Evolutionary conservation across 129 eudicot genomes (phyloP).

Genomic region (Ambrosia artemisiifolia): DNA sequence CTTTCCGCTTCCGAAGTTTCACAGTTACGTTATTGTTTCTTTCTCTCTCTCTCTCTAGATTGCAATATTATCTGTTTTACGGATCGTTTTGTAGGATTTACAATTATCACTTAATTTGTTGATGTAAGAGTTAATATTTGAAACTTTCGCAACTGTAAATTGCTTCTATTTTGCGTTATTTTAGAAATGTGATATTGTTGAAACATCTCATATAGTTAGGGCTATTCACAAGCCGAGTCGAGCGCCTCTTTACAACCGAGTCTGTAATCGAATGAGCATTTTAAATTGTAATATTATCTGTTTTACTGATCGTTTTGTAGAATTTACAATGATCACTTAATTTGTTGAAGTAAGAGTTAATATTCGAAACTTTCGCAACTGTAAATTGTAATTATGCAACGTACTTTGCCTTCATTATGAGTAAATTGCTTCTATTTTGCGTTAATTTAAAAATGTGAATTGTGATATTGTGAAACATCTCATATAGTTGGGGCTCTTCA

Average conservation of each 20-base stretch:
- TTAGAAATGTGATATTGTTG: no score
- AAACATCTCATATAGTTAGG: no score
- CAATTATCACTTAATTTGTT: background rate
- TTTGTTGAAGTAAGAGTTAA: background rate
- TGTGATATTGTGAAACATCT: background rate
- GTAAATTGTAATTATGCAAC: background rate
- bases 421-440: background rate
- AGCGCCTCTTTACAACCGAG: no score
- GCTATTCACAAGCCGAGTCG: no score
- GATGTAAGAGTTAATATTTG: background rate
- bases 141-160: no score
- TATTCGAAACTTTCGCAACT: no score
- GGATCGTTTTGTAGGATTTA: background rate
- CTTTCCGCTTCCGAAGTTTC: constrained; percentile 76
- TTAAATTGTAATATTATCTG: background rate
- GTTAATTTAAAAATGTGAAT: constrained; percentile 1
- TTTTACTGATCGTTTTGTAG: background rate
- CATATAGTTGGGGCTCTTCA: no score
- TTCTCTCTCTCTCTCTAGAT: constrained; percentile 16
- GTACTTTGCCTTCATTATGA: background rate
- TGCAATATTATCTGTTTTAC: background rate
- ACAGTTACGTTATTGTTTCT: constrained; percentile 44
- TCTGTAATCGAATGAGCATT: no score
- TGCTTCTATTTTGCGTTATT: no score
- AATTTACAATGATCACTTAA: background rate